Conservation (phyloP, 2,329 filamentous ascomycete genomes). For the Verticillium longisporum region DNA sequence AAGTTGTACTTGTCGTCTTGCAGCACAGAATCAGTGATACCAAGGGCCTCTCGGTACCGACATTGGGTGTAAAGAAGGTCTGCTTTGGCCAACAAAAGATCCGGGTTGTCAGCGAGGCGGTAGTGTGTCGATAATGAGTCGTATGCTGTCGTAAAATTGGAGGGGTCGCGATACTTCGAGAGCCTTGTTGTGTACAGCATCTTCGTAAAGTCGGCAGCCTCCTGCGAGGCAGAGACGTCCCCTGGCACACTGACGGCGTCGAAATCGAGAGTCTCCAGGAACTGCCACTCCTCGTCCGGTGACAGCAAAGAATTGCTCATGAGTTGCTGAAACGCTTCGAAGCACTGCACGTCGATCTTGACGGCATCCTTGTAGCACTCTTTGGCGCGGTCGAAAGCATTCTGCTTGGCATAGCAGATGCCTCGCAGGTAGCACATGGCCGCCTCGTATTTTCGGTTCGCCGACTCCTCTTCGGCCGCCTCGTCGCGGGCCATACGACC, state of each 20-base stretch:
- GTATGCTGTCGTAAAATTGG: constrained; percentile 74
- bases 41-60: constrained; percentile 79
- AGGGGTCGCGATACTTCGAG: constrained; percentile 88
- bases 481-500: constrained; percentile 22
- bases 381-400: constrained; percentile 93
- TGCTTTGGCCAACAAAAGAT: constrained; percentile 82
- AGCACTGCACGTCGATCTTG: constrained; percentile 94
- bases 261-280: constrained; percentile 84
- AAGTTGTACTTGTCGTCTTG: constrained; percentile 85
- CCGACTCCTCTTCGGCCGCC: constrained; percentile 56
- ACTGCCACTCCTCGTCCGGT: constrained; percentile 83
- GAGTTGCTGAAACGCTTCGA: constrained; percentile 94
- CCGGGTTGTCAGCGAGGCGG: constrained; percentile 76
- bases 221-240: constrained; percentile 64
- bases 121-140: constrained; percentile 94
- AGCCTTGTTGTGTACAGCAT: constrained; percentile 94
- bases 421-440: constrained; percentile 96
- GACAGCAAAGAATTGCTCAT: constrained; percentile 94
- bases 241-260: constrained; percentile 66
- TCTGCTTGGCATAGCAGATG: constrained; percentile 92
- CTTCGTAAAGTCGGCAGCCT: constrained; percentile 88
- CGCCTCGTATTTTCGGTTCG: constrained; percentile 81
- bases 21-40: constrained; percentile 77
- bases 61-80: constrained; percentile 93
- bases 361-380: constrained; percentile 98